Conservation (phyloP, 2,329 filamentous ascomycete genomes). For the Fusarium keratoplasticum region DNA sequence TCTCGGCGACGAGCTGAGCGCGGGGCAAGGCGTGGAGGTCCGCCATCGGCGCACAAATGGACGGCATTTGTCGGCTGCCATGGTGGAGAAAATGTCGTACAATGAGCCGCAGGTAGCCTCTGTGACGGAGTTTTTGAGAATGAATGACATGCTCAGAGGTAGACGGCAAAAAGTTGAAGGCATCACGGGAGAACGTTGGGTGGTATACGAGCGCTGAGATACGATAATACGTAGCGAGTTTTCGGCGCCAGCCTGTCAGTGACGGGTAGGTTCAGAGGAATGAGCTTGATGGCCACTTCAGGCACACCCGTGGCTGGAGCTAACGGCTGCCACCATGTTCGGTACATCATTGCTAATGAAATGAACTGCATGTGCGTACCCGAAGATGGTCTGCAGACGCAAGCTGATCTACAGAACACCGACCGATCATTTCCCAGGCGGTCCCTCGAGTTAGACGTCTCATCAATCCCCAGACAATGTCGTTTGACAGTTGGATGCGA, state of each 20-base stretch:
- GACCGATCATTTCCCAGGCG: neutral
- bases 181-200: neutral
- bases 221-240: neutral
- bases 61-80: neutral
- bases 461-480: neutral
- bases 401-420: neutral
- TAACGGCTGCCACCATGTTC: constrained; percentile 1
- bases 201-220: neutral
- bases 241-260: neutral
- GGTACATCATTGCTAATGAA: neutral
- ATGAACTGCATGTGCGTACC: constrained; percentile 1
- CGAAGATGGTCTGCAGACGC: constrained; percentile 5
- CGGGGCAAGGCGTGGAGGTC: neutral
- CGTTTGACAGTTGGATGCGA: neutral
- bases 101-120: neutral
- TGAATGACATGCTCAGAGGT: neutral
- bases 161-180: neutral
- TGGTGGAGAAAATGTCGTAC: neutral
- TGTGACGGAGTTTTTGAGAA: neutral
- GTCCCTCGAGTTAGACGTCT: neutral
- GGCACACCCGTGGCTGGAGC: neutral
- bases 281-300: constrained; percentile 6
- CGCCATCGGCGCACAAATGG: neutral
- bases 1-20: neutral
- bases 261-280: neutral